phyloP scores from a whole-genome alignment of 495 filamentous ascomycete genomes.

The Hypoxylon trugodes region DNA sequence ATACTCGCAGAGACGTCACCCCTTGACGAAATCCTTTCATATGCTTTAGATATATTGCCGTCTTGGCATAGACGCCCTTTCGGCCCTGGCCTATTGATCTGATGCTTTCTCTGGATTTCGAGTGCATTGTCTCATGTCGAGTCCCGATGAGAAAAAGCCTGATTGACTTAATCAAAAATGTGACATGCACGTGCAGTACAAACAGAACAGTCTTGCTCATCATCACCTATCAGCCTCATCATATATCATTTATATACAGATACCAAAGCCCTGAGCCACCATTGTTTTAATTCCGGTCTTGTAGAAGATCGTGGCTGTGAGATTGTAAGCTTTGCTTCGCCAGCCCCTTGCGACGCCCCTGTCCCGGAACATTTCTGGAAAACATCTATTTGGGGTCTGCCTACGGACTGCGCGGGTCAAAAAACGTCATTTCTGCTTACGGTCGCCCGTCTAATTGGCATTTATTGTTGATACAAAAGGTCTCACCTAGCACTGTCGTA shows the following conservation, averaged over 20 bases:
- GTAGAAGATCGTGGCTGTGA: slow-evolving; percentile 28
- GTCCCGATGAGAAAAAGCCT: not conserved
- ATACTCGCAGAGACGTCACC: slow-evolving; percentile 22
- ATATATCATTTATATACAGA: slow-evolving; percentile 7
- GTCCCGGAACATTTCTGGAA: slow-evolving; percentile 34
- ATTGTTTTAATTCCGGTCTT: not conserved
- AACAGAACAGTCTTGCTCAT: not conserved
- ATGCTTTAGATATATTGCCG: slow-evolving; percentile 19
- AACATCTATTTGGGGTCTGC: slow-evolving; percentile 7
- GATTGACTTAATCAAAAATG: slow-evolving; percentile 14
- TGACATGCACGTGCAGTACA: not conserved
- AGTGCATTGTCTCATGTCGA: slow-evolving; percentile 11
- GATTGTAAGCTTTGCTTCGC: slow-evolving; percentile 8
- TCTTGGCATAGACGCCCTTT: slow-evolving; percentile 21
- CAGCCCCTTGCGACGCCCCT: slow-evolving; percentile 9
- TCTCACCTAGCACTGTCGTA: not conserved
- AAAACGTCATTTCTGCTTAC: slow-evolving; percentile 21
- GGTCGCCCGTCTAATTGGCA: not conserved
- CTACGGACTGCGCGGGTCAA: not conserved
- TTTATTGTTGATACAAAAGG: slow-evolving; percentile 7
- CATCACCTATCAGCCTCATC: slow-evolving; percentile 33
- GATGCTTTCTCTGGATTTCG: not conserved
- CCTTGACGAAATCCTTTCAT: slow-evolving; percentile 33
- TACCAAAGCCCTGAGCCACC: not conserved
- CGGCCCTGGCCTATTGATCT: not conserved